These are phyloP conservation scores for Claviceps purpurea DNA, from an alignment of 2,329 filamentous ascomycete species.

Conservation along the genomic window DNA sequence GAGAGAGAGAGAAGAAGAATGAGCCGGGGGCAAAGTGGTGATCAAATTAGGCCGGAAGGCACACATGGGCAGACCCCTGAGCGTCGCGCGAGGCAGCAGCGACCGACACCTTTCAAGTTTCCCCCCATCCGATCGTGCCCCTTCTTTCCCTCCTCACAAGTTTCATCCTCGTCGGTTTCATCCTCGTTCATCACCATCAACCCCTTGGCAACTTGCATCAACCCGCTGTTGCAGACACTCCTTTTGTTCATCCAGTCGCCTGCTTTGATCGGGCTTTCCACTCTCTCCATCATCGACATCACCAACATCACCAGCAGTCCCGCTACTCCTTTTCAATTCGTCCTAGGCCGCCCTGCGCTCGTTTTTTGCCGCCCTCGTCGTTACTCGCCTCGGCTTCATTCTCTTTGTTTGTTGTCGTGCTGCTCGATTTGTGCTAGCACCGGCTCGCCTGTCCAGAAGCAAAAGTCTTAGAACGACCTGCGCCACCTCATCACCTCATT, in stretches of 20 bases:
- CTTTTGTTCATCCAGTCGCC: background rate
- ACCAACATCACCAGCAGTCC: background rate
- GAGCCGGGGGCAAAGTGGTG: background rate
- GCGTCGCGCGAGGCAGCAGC: background rate
- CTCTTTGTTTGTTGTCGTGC: no score
- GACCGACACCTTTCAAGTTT: background rate
- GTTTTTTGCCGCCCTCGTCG: no score
- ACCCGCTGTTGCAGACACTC: background rate
- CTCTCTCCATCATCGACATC: background rate
- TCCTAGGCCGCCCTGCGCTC: no score
- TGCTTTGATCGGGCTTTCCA: background rate
- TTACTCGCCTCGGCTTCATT: no score
- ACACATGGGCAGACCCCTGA: background rate
- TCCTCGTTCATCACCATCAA: background rate
- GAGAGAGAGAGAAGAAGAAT: background rate
- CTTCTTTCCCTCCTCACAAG: background rate
- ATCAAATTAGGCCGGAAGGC: background rate
- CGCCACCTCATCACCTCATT: no score
- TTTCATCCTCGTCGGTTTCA: background rate
- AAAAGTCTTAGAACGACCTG: no score
- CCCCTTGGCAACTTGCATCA: background rate
- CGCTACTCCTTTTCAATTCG: background rate
- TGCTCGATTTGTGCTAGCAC: no score
- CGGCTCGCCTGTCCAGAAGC: no score
- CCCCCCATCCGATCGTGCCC: background rate